phyloP scores from a whole-genome alignment of 768 basidiomycete species.

The Naganishia vaughanmartiniae region DNA sequence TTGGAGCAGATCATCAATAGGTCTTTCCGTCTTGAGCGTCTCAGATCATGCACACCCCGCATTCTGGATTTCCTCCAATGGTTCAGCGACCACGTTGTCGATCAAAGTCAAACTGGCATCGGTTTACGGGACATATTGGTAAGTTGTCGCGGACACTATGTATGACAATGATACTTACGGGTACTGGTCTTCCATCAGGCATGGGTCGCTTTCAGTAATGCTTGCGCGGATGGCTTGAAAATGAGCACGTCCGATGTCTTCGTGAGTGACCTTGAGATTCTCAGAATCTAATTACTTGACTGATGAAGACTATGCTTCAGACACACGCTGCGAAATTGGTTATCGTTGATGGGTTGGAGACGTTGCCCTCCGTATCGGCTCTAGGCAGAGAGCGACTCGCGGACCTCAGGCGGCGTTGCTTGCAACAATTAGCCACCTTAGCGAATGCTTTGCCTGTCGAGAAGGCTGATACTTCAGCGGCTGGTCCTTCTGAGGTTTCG shows the following conservation, averaged over 20 bases:
- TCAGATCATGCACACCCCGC: constrained; percentile 61
- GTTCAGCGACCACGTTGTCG: constrained; percentile 65
- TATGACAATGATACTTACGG: constrained; percentile 3
- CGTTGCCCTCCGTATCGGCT: constrained; percentile 68
- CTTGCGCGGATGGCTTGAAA: constrained; percentile 52
- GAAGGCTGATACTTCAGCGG: background rate
- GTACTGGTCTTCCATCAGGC: constrained; percentile 58
- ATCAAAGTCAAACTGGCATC: constrained; percentile 60
- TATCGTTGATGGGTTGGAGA: constrained; percentile 80
- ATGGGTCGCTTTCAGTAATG: constrained; percentile 87
- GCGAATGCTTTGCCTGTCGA: constrained; percentile 34
- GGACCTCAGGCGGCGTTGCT: constrained; percentile 64
- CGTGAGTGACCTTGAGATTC: constrained; percentile 56
- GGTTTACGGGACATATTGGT: constrained; percentile 87
- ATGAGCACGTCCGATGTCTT: constrained; percentile 63
- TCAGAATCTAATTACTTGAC: constrained; percentile 27
- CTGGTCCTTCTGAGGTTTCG: background rate
- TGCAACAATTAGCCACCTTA: constrained; percentile 61
- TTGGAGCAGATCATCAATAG: constrained; percentile 71
- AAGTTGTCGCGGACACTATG: constrained; percentile 42
- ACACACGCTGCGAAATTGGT: constrained; percentile 92
- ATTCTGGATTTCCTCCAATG: constrained; percentile 79
- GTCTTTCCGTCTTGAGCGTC: constrained; percentile 63
- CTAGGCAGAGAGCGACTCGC: constrained; percentile 63
- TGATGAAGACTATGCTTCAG: constrained; percentile 53